A percentile compares a stretch with the other conserved stretches of the same genome.
These are phyloP conservation scores for Trametes sp. DNA, from an alignment of 1,284 basidiomycete species.

Conservation along the genomic window DNA sequence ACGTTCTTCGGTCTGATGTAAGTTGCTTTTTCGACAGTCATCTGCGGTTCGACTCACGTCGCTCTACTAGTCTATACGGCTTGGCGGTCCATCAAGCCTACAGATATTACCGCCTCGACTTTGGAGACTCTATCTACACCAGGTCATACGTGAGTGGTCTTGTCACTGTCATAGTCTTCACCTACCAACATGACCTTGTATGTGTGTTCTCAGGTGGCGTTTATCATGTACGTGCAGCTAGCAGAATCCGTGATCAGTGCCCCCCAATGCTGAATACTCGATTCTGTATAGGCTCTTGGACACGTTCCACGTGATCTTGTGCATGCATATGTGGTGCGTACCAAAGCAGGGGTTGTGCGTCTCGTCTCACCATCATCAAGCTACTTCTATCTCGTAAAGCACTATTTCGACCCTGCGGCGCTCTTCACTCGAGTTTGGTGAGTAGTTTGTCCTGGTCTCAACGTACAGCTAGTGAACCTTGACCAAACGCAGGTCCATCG, in stretches of 20 bases:
- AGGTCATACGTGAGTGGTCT: not conserved
- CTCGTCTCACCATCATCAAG: not conserved
- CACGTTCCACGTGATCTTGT: not conserved
- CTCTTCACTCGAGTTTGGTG: constrained; percentile 5
- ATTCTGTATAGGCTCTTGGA: not conserved
- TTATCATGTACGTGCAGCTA: not conserved
- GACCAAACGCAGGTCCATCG: not conserved
- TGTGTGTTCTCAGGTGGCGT: not conserved
- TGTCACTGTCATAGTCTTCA: not conserved
- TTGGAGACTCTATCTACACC: not conserved
- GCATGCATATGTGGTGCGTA: constrained; percentile 1
- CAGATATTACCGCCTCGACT: not conserved
- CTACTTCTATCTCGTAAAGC: not conserved
- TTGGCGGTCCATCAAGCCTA: not conserved
- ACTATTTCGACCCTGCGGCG: not conserved
- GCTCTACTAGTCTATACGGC: not conserved
- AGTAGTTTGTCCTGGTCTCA: not conserved
- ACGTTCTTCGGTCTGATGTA: constrained; percentile 7
- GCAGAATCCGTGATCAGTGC: not conserved
- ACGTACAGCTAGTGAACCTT: not conserved
- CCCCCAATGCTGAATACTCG: not conserved
- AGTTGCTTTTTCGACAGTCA: not conserved
- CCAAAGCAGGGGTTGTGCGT: not conserved
- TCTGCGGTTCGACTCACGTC: not conserved
- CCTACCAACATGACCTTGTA: not conserved